Evolutionary conservation across 1,139 yeast species (phyloP), one percentile per base, ranked within the genome.

Genomic region (Eremothecium gossypii): DNA sequence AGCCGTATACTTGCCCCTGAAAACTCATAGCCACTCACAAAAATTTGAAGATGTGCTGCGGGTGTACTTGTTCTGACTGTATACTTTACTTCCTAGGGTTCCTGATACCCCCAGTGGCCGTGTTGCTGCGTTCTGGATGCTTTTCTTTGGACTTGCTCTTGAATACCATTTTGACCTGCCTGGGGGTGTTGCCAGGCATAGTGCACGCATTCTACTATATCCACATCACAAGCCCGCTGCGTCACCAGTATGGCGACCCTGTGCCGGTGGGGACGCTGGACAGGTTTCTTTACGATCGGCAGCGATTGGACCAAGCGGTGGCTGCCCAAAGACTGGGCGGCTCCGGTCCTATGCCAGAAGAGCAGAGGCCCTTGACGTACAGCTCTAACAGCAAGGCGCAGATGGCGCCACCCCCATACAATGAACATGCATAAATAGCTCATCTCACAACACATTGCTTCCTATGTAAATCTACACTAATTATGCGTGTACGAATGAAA

Each of bases 121-220:
- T 61, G 3, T 36, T 54, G 10, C 43, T 60, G 11, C 46, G 64
- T 36, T 52, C 63, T 27, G 65, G 65, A 7, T 37, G 51, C 10
- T 58, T 49, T 39, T 60, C 65, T 3, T 45, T 53, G 14, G 65
- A 60, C 41, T 47, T 82, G 49, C 70, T 80, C 63, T 77, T 89
- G 54, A 89, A 87, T 63, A 69, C 86, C 39, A 73, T 85, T 23
- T 70, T 89, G 40, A 83, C 93, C 58, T 53, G 81, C 43, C 68
- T 89, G 42, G 96, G 96, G 2, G 81, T 74, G 61, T 58, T 87
- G 43, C 96, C 96, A 0, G 96, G 96, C n/a, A 67, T 80, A 45
- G 56, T 81, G 38, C 87, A 81, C 57, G 70, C 77, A 41, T 73
- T 79, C 62, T 80, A 79, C 55, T 76, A 52, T 40, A 52, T 60